These are phyloP conservation scores for Pachysandra terminalis DNA, from an alignment of 164 flowering plant species.

Conservation along the genomic window DNA sequence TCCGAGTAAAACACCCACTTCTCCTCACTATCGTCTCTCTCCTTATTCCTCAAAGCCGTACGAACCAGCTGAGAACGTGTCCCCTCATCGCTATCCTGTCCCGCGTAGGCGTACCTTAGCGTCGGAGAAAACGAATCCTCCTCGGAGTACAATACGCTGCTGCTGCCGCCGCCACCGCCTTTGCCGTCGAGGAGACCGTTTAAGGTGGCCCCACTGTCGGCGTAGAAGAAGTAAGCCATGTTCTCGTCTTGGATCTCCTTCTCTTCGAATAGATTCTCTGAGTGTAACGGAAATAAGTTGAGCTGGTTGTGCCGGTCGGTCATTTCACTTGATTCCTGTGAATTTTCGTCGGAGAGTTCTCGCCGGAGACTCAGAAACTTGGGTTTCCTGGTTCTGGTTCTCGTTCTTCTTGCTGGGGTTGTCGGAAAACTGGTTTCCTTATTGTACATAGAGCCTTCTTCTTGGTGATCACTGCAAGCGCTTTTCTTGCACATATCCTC, in stretches of 20 bases:
- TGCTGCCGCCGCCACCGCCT: not conserved
- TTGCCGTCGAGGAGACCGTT: slow-evolving; percentile 36
- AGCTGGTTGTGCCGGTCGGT: slow-evolving; percentile 27
- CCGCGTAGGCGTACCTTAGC: slow-evolving; percentile 22
- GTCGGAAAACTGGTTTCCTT: not conserved
- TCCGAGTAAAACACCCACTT: slow-evolving; percentile 63
- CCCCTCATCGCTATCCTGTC: slow-evolving; percentile 23
- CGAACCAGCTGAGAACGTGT: slow-evolving; percentile 27
- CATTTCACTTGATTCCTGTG: slow-evolving; percentile 11
- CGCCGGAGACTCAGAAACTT: slow-evolving; percentile 46
- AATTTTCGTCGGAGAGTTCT: slow-evolving; percentile 21
- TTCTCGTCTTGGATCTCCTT: slow-evolving; percentile 27
- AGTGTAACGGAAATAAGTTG: slow-evolving; percentile 56
- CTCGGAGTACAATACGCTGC: not conserved
- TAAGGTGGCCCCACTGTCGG: slow-evolving; percentile 36
- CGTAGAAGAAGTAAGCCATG: slow-evolving; percentile 40
- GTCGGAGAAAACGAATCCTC: slow-evolving; percentile 14
- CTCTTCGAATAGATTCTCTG: slow-evolving; percentile 36
- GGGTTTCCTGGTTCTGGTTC: slow-evolving; percentile 47
- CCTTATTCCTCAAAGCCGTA: slow-evolving; percentile 54
- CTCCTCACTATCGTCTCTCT: slow-evolving; percentile 40
- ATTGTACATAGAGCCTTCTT: slow-evolving; percentile 1
- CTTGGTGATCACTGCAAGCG: not conserved
- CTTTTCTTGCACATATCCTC: not conserved
- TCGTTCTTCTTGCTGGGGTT: slow-evolving; percentile 22